Base-by-base conservation (phyloP, 108 stramenopile genomes). In the Chaetoceros tenuissimus region DNA sequence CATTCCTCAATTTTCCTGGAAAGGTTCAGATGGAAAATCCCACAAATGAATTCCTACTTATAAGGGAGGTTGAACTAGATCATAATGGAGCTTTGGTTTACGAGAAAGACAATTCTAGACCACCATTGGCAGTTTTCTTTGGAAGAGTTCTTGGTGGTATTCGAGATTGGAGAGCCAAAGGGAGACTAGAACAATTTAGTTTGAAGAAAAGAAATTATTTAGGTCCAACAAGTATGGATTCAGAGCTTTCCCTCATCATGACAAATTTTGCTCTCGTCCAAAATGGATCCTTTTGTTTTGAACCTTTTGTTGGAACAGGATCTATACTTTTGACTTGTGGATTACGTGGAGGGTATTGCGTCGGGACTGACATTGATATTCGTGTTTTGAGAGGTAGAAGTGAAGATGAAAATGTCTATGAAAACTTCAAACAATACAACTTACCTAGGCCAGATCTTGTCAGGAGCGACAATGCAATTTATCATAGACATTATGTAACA, bases 261-360 rank as follows among this genome's bases (percentile, higher is more conserved):
- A 85, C 94, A n/a, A 96, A 86, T 63, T 65, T 87, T 13, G 98
- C 78, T 16, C 59, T 75, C 67, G 77, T 87, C 22, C 53, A 63
- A 46, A 62, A 63, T 31, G 67, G 79, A 19, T 69, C 74, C 1
- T 64, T 93, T 22, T 85, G 78, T 3, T 79, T 92, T 55, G 98
- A 99, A 69, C 96, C 97, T 19, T 99, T 97, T 74, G 96, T 96
- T 2, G 98, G 98, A 26, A 99, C 98, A 21, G 98, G 96, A 1
- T 90, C 89, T 19, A 95, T 99, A 21, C 55, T 97, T 21, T 66
- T 99, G 21, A 76, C 93, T 10, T 88, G 91, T 56, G 85, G 92
- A 26, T 56, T 94, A 30, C 69, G 89, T 2, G 96, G 98, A n/a
- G 92, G 81, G 1, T 73, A 84, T 56, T 81, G 87, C 49, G 60